Conservation (phyloP, 192 early-diverging fungal species). For the Backusella mclennaniae region DNA sequence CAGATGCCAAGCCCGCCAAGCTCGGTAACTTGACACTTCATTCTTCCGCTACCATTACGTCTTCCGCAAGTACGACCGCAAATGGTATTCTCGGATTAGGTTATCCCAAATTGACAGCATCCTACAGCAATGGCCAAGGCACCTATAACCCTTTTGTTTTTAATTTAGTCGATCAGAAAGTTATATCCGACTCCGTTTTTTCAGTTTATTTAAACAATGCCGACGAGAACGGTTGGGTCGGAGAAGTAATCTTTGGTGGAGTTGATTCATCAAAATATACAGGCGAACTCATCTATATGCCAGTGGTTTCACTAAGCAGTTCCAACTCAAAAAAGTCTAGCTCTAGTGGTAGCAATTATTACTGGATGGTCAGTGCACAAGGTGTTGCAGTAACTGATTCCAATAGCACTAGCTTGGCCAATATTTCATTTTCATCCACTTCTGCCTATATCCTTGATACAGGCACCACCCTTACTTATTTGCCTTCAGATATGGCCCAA, state of each 20-base stretch:
- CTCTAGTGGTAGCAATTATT: background rate
- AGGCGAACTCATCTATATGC: conserved; percentile 40
- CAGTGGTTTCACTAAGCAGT: conserved; percentile 9
- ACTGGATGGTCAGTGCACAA: conserved; percentile 25
- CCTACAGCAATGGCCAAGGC: background rate
- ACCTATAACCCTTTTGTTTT: conserved; percentile 15
- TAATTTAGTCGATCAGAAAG: conserved; percentile 3
- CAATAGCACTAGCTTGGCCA: background rate
- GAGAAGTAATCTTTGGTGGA: conserved; percentile 46
- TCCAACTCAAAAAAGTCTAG: background rate
- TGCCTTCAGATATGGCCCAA: background rate
- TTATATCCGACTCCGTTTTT: conserved; percentile 8
- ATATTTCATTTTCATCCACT: background rate
- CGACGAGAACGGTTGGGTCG: conserved; percentile 1
- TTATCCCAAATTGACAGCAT: background rate
- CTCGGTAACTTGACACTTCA: background rate
- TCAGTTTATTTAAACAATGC: conserved; percentile 9
- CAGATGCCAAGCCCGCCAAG: background rate
- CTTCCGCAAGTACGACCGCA: background rate
- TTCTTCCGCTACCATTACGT: background rate
- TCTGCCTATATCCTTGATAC: conserved; percentile 11
- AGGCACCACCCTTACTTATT: conserved; percentile 10
- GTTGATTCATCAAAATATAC: conserved; percentile 40
- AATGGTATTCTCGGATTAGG: conserved; percentile 14
- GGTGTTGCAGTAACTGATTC: conserved; percentile 8